Percentiles rank a stretch among this genome's conserved stretches.
Conservation (phyloP, 2,329 filamentous ascomycete genomes). For the Fusarium ambrosium region DNA sequence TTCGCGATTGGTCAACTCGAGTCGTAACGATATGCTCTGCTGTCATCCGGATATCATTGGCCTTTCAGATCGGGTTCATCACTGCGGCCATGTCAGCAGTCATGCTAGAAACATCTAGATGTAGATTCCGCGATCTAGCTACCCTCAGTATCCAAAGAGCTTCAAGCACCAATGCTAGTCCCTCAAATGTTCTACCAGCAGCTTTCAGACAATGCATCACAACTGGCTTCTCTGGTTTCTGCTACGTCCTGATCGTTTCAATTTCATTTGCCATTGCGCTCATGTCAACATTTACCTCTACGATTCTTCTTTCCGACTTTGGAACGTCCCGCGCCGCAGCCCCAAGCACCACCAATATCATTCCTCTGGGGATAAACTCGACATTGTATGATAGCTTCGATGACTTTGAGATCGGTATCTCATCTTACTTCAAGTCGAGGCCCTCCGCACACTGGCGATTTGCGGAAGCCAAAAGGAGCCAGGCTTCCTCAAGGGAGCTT, state of each 20-base stretch:
- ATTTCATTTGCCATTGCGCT: not conserved
- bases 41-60: not conserved
- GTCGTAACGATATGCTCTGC: not conserved
- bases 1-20: not conserved
- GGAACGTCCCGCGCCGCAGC: not conserved
- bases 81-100: not conserved
- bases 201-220: not conserved
- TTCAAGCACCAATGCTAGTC: not conserved
- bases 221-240: not conserved
- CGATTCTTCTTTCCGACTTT: conserved; percentile 25
- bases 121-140: not conserved
- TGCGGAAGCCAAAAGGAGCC: not conserved
- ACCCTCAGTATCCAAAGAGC: not conserved
- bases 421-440: not conserved
- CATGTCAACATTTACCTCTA: conserved; percentile 15
- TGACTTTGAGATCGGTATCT: not conserved
- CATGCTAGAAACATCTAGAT: not conserved
- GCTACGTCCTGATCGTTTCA: not conserved
- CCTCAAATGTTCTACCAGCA: conserved; percentile 14
- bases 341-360: not conserved
- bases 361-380: not conserved
- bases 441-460: not conserved
- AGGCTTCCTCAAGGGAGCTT: not conserved
- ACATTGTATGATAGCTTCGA: not conserved
- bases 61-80: not conserved